A percentile compares a stretch with the other conserved stretches of the same genome.
phyloP scores from a whole-genome alignment of 2,329 filamentous ascomycete genomes.

The Kalaharituber pfeilii region DNA sequence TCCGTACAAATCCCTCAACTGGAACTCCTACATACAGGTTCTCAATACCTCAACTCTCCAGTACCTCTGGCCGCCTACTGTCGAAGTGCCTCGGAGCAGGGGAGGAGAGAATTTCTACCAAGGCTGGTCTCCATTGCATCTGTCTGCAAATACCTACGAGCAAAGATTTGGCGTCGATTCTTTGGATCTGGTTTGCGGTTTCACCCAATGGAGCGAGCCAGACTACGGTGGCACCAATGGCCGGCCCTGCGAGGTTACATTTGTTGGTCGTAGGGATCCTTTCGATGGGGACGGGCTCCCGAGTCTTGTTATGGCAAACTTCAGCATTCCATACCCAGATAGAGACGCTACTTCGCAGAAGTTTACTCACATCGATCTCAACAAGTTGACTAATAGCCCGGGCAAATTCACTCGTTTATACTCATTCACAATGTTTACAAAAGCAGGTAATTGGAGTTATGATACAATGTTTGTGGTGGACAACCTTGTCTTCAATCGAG shows the following conservation, averaged over 20 bases:
- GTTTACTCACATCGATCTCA: background rate
- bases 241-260: background rate
- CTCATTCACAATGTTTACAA: background rate
- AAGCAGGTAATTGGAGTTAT: background rate
- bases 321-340: constrained; percentile 2
- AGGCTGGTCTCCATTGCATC: background rate
- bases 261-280: constrained; percentile 3
- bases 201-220: background rate
- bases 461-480: background rate
- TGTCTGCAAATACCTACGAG: background rate
- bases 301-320: background rate
- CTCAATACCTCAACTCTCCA: background rate
- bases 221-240: background rate
- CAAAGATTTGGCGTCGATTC: constrained; percentile 1
- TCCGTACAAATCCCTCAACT: constrained; percentile 4
- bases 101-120: constrained; percentile 4
- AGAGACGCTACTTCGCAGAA: background rate
- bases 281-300: constrained; percentile 4
- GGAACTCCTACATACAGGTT: background rate
- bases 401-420: background rate
- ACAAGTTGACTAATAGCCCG: background rate
- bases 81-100: too few species aligned
- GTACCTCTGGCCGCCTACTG: background rate
- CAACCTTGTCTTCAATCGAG: background rate
- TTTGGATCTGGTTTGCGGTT: background rate